A percentile compares a stretch with the other conserved stretches of the same genome.
Evolutionary conservation across 2,329 filamentous ascomycete genomes (phyloP).

Genomic region (Periconia sp.): DNA sequence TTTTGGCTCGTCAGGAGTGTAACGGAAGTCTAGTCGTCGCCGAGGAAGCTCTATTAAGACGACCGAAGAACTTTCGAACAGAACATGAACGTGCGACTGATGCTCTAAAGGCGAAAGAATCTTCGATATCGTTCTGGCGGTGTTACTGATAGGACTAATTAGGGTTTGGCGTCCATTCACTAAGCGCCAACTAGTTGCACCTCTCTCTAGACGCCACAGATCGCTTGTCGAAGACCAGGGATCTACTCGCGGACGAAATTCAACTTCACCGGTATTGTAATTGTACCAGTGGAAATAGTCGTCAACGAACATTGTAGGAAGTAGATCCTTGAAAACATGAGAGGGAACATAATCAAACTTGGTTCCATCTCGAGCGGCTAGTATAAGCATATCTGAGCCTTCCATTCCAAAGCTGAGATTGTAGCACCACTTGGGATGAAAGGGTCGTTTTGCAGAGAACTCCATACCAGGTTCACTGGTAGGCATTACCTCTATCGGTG

Average conservation of each 20-base stretch:
- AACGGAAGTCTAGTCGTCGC: constrained; percentile 15
- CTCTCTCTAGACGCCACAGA: constrained; percentile 18
- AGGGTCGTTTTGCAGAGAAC: constrained; percentile 41
- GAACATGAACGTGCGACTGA: constrained; percentile 16
- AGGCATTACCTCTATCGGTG: constrained; percentile 49
- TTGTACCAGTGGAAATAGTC: constrained; percentile 32
- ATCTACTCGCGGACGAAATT: constrained; percentile 10
- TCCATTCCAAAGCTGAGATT: constrained; percentile 43
- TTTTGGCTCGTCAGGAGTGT: neutral
- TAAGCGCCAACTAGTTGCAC: constrained; percentile 16
- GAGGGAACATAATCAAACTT: constrained; percentile 40
- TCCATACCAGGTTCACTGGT: constrained; percentile 42
- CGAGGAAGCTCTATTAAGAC: constrained; percentile 18
- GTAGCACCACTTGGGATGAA: constrained; percentile 6
- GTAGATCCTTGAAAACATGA: constrained; percentile 17
- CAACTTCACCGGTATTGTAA: constrained; percentile 2
- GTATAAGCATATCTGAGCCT: constrained; percentile 22
- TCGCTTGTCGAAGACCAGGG: constrained; percentile 9
- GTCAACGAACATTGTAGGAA: constrained; percentile 36
- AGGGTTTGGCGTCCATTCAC: constrained; percentile 5
- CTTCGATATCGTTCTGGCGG: constrained; percentile 10
- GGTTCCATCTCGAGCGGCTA: constrained; percentile 7
- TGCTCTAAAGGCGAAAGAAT: constrained; percentile 21
- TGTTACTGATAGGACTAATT: constrained; percentile 12
- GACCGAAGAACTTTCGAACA: constrained; percentile 2